Evolutionary conservation across 495 filamentous ascomycete genomes (phyloP).

Genomic region (Geopyxis carbonaria): DNA sequence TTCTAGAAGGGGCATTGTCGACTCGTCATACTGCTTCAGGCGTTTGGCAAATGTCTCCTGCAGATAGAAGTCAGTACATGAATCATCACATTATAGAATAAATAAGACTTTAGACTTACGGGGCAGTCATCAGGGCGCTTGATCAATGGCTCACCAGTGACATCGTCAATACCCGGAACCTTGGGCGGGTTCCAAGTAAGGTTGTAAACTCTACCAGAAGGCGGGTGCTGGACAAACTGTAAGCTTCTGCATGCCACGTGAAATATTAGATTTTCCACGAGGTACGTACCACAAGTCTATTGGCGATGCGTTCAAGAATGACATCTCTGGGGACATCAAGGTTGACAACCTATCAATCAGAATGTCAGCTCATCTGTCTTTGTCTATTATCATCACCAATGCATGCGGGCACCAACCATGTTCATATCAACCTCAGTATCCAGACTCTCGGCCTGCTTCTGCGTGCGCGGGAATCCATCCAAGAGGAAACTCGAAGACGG

Average conservation of each 20-base stretch:
- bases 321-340: conserved; percentile 41
- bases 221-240: conserved; percentile 41
- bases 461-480: conserved; percentile 88
- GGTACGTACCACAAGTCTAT: conserved; percentile 86
- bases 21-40: conserved; percentile 68
- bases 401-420: conserved; percentile 50
- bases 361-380: conserved; percentile 3
- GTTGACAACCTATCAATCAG: conserved; percentile 19
- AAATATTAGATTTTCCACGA: conserved; percentile 27
- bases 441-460: conserved; percentile 55
- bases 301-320: conserved; percentile 73
- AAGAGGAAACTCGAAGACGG: conserved; percentile 80
- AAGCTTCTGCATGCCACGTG: conserved; percentile 27
- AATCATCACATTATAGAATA: background rate
- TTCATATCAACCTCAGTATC: conserved; percentile 78
- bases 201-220: conserved; percentile 85
- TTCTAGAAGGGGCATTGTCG: conserved; percentile 65
- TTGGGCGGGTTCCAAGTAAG: conserved; percentile 76
- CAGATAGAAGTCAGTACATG: conserved; percentile 5
- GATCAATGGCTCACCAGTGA: conserved; percentile 75
- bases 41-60: conserved; percentile 69
- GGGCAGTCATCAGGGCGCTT: conserved; percentile 64
- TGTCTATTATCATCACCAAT: background rate
- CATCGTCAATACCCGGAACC: conserved; percentile 64
- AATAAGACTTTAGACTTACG: conserved; percentile 5